Conservation (phyloP, 805 yeast genomes). For the Candida morakotiae region DNA sequence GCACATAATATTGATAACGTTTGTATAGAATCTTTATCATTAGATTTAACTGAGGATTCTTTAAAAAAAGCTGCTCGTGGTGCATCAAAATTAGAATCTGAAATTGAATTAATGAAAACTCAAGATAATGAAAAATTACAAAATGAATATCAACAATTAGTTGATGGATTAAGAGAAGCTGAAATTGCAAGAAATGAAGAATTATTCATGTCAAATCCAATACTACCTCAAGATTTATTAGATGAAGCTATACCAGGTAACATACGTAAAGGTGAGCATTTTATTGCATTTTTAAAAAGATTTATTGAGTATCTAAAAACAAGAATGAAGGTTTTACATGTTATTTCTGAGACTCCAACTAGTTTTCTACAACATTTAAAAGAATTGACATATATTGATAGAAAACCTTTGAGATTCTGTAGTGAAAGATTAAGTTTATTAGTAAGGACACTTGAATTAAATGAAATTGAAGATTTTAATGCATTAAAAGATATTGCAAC, state of each 20-base stretch:
- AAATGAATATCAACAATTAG: constrained; percentile 86
- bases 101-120: constrained; percentile 79
- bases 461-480: constrained; percentile 85
- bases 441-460: constrained; percentile 83
- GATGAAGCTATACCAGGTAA: constrained; percentile 97
- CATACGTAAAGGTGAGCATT: constrained; percentile 95
- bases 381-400: constrained; percentile 87
- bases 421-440: constrained; percentile 85
- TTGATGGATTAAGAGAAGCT: constrained; percentile 81
- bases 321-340: constrained; percentile 96
- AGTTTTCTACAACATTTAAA: constrained; percentile 91
- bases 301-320: constrained; percentile 93
- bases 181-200: constrained; percentile 64
- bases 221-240: constrained; percentile 75
- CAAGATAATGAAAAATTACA: constrained; percentile 81
- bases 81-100: constrained; percentile 70
- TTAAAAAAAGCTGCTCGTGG: constrained; percentile 84
- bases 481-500: constrained; percentile 95
- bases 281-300: constrained; percentile 86
- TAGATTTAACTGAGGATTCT: constrained; percentile 89
- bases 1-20: constrained; percentile 99
- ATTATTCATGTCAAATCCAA: constrained; percentile 81
- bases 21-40: constrained; percentile 90
- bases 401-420: constrained; percentile 87
- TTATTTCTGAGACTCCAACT: constrained; percentile 94